phyloP scores from a whole-genome alignment of 192 early-diverging fungal genomes.

The Backusella luteola region DNA sequence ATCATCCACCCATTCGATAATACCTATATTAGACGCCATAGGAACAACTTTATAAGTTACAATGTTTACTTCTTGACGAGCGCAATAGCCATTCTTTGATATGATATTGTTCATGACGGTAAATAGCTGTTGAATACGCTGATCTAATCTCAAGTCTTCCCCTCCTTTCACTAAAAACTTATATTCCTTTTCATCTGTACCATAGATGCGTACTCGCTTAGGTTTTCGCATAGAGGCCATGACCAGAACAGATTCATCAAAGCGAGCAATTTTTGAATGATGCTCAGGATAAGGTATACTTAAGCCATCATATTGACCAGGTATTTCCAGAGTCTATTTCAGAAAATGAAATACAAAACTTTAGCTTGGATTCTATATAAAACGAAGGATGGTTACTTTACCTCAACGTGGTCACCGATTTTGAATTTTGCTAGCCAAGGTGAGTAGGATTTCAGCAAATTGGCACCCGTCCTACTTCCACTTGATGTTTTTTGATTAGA shows the following conservation, averaged over 20 bases:
- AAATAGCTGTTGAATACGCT: slow-evolving; percentile 77
- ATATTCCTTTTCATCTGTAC: slow-evolving; percentile 73
- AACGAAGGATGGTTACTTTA: not conserved
- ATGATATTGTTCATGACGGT: slow-evolving; percentile 76
- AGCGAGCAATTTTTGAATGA: slow-evolving; percentile 61
- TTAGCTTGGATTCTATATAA: not conserved
- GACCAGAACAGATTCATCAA: slow-evolving; percentile 61
- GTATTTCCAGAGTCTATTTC: slow-evolving; percentile 62
- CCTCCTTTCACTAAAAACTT: slow-evolving; percentile 80
- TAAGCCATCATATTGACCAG: slow-evolving; percentile 69
- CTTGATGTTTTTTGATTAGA: slow-evolving; percentile 34
- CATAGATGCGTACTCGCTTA: slow-evolving; percentile 67
- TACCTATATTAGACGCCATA: slow-evolving; percentile 59
- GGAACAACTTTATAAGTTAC: slow-evolving; percentile 73
- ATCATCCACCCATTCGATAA: slow-evolving; percentile 77
- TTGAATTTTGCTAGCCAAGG: slow-evolving; percentile 56
- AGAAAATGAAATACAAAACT: not conserved
- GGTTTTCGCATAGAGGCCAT: slow-evolving; percentile 73
- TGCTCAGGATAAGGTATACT: slow-evolving; percentile 50
- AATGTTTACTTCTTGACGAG: slow-evolving; percentile 54
- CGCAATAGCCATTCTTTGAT: slow-evolving; percentile 48
- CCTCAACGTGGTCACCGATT: slow-evolving; percentile 29
- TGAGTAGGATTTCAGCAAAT: slow-evolving; percentile 60
- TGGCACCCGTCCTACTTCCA: slow-evolving; percentile 31
- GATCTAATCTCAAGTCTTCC: slow-evolving; percentile 80